These are phyloP conservation scores for Rosa lucieae DNA, from an alignment of 306 rosid species.

Conservation along the genomic window DNA sequence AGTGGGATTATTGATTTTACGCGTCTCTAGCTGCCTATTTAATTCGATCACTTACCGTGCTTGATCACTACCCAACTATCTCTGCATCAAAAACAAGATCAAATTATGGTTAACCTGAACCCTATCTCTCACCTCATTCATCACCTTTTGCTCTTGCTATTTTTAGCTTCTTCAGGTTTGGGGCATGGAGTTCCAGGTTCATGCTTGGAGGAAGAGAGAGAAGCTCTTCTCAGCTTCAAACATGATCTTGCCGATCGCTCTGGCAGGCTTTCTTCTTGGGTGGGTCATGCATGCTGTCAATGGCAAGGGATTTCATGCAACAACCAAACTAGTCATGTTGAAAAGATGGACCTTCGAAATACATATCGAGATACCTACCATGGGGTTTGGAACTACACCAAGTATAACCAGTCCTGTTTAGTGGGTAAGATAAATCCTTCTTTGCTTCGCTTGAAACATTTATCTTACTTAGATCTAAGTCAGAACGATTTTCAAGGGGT, in stretches of 20 bases:
- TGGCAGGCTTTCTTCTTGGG: slow-evolving; percentile 12
- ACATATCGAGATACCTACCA: background rate
- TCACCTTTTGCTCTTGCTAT: background rate
- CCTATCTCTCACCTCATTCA: background rate
- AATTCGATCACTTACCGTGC: too few species aligned
- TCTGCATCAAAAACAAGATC: too few species aligned
- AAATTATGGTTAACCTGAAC: background rate
- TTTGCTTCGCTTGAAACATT: too few species aligned
- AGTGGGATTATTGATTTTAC: too few species aligned
- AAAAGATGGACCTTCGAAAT: background rate
- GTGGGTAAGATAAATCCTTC: background rate
- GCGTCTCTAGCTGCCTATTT: too few species aligned
- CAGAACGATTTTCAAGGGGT: too few species aligned
- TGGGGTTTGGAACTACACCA: too few species aligned
- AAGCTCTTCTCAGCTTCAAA: slow-evolving; percentile 4
- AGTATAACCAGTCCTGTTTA: background rate
- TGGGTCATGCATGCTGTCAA: background rate
- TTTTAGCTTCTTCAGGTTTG: background rate
- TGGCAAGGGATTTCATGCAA: slow-evolving; percentile 11
- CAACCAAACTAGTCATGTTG: background rate
- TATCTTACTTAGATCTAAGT: too few species aligned
- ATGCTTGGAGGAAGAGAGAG: background rate
- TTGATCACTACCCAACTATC: too few species aligned
- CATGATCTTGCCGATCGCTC: background rate
- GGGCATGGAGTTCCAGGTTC: background rate